Conservation (phyloP, 164 flowering plant genomes). For the Sextonia rubra region DNA sequence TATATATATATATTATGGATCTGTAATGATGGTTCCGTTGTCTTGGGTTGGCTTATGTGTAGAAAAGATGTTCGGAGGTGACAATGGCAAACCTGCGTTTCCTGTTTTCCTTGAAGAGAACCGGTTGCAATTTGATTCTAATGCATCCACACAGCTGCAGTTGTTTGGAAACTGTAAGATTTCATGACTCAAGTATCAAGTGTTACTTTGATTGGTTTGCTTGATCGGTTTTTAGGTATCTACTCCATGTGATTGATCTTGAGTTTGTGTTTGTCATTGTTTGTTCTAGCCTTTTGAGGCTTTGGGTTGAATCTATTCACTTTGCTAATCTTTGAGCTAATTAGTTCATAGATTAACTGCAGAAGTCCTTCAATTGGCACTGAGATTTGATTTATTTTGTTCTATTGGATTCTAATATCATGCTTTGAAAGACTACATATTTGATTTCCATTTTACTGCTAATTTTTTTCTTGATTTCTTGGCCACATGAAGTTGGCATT, state of each 20-base stretch:
- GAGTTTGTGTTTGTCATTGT: background rate
- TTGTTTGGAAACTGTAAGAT: constrained; percentile 65
- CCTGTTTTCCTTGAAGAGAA: constrained; percentile 45
- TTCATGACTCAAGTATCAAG: background rate
- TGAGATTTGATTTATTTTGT: no score
- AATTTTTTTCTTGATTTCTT: no score
- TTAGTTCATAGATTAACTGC: no score
- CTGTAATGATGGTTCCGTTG: background rate
- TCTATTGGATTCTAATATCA: no score
- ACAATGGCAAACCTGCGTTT: constrained; percentile 29
- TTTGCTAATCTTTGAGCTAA: background rate
- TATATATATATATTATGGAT: no score
- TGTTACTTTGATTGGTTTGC: background rate
- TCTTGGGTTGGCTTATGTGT: background rate
- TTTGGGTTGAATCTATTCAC: background rate
- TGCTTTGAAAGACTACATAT: no score
- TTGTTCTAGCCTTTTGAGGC: background rate
- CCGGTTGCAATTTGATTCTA: constrained; percentile 40
- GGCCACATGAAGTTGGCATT: no score
- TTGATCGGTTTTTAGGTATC: background rate
- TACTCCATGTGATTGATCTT: background rate
- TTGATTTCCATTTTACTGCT: no score
- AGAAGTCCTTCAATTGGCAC: no score
- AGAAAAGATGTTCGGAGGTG: constrained; percentile 63
- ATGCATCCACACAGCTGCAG: constrained; percentile 61